Conservation (phyloP, 2,329 filamentous ascomycete species). For the Claviceps sp. region DNA sequence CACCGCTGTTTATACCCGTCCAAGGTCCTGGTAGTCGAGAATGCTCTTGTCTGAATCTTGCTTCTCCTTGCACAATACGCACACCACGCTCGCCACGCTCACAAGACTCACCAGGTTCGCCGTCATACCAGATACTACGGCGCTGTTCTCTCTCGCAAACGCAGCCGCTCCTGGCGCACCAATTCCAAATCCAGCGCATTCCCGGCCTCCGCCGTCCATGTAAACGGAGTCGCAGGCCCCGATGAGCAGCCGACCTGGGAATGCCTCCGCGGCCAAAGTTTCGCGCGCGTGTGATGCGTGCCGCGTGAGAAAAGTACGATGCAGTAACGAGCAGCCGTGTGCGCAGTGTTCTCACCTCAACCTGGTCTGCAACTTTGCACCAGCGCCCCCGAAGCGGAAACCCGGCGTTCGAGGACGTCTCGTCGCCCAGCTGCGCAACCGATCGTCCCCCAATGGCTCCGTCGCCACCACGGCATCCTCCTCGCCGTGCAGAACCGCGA, state of each 20-base stretch:
- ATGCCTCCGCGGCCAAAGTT: slow-evolving; percentile 7
- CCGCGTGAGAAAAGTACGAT: slow-evolving; percentile 25
- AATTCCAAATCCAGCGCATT: background rate
- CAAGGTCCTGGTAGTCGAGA: background rate
- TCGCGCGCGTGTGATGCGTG: slow-evolving; percentile 24
- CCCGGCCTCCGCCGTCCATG: background rate
- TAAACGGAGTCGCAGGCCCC: background rate
- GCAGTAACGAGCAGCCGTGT: slow-evolving; percentile 21
- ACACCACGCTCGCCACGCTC: background rate
- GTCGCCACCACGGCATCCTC: slow-evolving; percentile 2
- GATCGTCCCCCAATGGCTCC: slow-evolving; percentile 3
- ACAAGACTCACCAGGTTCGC: background rate
- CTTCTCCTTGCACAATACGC: background rate
- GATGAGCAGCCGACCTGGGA: slow-evolving; percentile 6
- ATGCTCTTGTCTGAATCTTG: slow-evolving; percentile 1
- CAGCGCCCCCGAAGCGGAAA: slow-evolving; percentile 19
- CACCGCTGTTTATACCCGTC: too few relatives aligned
- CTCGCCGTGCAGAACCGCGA: background rate
- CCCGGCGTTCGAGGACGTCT: slow-evolving; percentile 21
- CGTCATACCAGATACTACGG: background rate
- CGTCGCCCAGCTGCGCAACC: slow-evolving; percentile 22
- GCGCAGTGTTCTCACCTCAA: slow-evolving; percentile 23
- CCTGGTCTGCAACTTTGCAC: slow-evolving; percentile 21
- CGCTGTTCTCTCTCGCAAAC: background rate
- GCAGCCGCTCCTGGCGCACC: background rate